Conservation (phyloP, 129 eudicot genomes). For the Oenanthe sinensis region DNA sequence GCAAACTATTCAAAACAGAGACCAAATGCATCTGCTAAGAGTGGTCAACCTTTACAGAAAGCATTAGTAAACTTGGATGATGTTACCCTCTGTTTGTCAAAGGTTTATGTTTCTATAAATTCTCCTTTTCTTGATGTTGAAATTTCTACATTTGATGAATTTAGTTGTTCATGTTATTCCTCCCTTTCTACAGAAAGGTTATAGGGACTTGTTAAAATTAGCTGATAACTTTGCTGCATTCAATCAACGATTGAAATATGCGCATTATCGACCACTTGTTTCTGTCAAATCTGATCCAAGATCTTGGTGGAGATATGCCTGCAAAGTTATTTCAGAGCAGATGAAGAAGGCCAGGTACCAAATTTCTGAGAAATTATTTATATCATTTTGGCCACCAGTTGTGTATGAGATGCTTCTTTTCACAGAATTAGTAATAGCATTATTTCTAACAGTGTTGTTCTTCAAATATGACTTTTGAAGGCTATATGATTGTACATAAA, state of each 20-base stretch:
- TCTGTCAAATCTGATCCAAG: slow-evolving; percentile 69
- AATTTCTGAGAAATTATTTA: not conserved
- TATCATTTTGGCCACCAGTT: not conserved
- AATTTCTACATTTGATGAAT: not conserved
- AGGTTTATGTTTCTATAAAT: slow-evolving; percentile 35
- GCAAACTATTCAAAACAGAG: slow-evolving; percentile 69
- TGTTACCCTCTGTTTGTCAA: slow-evolving; percentile 84
- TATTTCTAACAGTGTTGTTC: not conserved
- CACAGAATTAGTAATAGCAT: not conserved
- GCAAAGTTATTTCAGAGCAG: slow-evolving; percentile 57
- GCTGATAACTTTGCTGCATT: slow-evolving; percentile 97
- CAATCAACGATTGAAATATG: slow-evolving; percentile 71
- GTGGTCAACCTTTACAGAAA: slow-evolving; percentile 66
- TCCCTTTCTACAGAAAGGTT: slow-evolving; percentile 56
- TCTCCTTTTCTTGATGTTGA: slow-evolving; percentile 11
- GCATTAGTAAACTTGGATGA: slow-evolving; percentile 80
- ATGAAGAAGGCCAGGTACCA: slow-evolving; percentile 79
- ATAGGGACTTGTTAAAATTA: slow-evolving; percentile 72
- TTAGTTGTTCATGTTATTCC: not conserved
- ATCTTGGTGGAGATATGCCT: slow-evolving; percentile 95
- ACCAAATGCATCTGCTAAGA: slow-evolving; percentile 33
- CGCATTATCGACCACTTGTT: slow-evolving; percentile 82
- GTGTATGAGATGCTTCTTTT: not conserved
- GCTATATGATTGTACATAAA: not conserved
- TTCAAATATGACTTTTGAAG: not conserved